Conservation (phyloP, 495 filamentous ascomycete species). For the Copromyces sp. region DNA sequence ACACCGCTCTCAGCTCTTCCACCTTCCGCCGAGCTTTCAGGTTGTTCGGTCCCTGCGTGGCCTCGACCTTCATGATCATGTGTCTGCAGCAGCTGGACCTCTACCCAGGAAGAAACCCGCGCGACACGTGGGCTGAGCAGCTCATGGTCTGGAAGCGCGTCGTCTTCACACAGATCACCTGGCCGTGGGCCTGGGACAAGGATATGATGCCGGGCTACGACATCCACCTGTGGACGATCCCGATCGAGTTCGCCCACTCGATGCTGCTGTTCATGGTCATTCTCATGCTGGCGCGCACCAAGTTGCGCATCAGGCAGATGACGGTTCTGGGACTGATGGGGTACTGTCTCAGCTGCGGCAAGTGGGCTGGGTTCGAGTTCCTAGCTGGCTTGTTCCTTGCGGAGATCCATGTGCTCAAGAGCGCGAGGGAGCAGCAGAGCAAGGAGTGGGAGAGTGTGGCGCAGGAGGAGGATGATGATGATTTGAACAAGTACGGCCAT, state of each 20-base stretch:
- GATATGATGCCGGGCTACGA: slow-evolving; percentile 48
- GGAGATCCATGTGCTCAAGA: slow-evolving; percentile 38
- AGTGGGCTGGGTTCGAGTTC: slow-evolving; percentile 52
- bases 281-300: slow-evolving; percentile 43
- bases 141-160: slow-evolving; percentile 40
- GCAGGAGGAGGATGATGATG: slow-evolving; percentile 3
- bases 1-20: slow-evolving; percentile 42
- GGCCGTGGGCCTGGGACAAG: slow-evolving; percentile 45
- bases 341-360: slow-evolving; percentile 49
- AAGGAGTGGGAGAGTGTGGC: slow-evolving; percentile 11
- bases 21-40: slow-evolving; percentile 55
- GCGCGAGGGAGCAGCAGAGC: slow-evolving; percentile 1
- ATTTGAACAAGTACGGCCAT: neutral
- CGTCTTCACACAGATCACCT: slow-evolving; percentile 35
- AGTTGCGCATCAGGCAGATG: slow-evolving; percentile 34
- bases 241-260: slow-evolving; percentile 54
- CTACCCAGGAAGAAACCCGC: slow-evolving; percentile 22
- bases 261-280: slow-evolving; percentile 51
- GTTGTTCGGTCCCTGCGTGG: slow-evolving; percentile 51
- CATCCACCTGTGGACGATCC: slow-evolving; percentile 57
- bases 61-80: slow-evolving; percentile 46
- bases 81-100: slow-evolving; percentile 41
- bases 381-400: slow-evolving; percentile 49
- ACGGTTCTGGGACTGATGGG: slow-evolving; percentile 35
- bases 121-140: slow-evolving; percentile 31